Conservation (phyloP, 257 asterid genomes). For the Ocimum tenuiflorum region DNA sequence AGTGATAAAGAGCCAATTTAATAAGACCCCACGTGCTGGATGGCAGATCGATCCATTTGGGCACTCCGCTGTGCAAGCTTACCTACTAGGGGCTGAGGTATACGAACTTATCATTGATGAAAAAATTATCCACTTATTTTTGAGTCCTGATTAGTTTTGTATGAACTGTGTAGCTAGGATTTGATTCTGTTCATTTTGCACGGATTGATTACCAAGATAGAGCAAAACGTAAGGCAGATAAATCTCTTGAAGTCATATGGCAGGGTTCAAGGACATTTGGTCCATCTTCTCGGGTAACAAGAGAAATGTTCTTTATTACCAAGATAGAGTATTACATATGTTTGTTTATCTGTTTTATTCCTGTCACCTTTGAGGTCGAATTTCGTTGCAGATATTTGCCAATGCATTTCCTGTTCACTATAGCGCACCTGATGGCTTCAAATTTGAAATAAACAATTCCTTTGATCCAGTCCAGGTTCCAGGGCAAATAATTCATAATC, state of each 20-base stretch:
- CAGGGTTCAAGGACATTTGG: slow-evolving; percentile 81
- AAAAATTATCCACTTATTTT: background rate
- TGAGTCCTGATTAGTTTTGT: background rate
- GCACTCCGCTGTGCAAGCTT: slow-evolving; percentile 91
- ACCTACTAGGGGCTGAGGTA: slow-evolving; percentile 76
- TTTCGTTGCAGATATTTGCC: slow-evolving; percentile 55
- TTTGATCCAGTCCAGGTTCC: slow-evolving; percentile 69
- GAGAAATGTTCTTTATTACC: background rate
- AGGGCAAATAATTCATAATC: slow-evolving; percentile 4
- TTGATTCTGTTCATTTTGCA: slow-evolving; percentile 82
- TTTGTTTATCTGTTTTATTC: slow-evolving; percentile 11
- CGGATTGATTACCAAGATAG: slow-evolving; percentile 90
- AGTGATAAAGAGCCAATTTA: slow-evolving; percentile 54
- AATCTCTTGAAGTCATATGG: slow-evolving; percentile 85
- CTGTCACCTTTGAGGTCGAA: slow-evolving; percentile 11
- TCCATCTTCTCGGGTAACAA: slow-evolving; percentile 54
- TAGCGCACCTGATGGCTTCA: slow-evolving; percentile 69
- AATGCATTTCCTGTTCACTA: slow-evolving; percentile 79
- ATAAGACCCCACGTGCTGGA: slow-evolving; percentile 85
- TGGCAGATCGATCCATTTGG: no score
- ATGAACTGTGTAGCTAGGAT: slow-evolving; percentile 48
- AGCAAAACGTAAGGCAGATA: slow-evolving; percentile 59
- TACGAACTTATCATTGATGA: background rate
- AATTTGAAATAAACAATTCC: slow-evolving; percentile 48
- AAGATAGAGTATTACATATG: background rate